A percentile compares a stretch with the other conserved stretches of the same genome.
These are phyloP conservation scores for Pythium myriotylum DNA, from an alignment of 352 stramenopile genomes.

Conservation along the genomic window DNA sequence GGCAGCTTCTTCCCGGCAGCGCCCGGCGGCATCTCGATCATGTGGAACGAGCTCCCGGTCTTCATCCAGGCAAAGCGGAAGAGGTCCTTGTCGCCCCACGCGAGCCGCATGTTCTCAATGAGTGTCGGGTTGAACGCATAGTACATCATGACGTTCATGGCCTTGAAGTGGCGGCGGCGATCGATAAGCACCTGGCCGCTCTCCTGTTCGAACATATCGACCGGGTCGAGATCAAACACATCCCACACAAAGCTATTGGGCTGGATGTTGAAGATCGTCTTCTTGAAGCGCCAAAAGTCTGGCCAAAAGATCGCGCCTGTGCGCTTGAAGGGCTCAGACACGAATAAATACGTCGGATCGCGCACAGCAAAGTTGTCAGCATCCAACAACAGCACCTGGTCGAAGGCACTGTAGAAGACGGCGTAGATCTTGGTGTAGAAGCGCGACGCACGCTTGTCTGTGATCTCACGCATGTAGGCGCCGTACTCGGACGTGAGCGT, in stretches of 20 bases:
- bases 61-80: constrained; percentile 66
- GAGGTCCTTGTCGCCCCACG: constrained; percentile 76
- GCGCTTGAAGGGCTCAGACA: constrained; percentile 41
- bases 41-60: constrained; percentile 31
- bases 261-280: too few relatives aligned
- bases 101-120: constrained; percentile 55
- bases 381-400: constrained; percentile 76
- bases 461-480: constrained; percentile 66
- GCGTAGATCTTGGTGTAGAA: constrained; percentile 83
- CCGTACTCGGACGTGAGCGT: constrained; percentile 42
- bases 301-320: constrained; percentile 78
- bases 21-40: constrained; percentile 28
- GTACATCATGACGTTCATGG: constrained; percentile 73
- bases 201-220: constrained; percentile 83
- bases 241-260: constrained; percentile 80
- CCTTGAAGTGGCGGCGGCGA: constrained; percentile 39
- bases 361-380: constrained; percentile 71
- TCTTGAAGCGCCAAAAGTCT: constrained; percentile 85
- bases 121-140: constrained; percentile 45
- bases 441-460: constrained; percentile 43
- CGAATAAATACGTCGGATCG: constrained; percentile 72
- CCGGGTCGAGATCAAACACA: constrained; percentile 53
- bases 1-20: constrained; percentile 15
- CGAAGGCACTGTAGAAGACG: constrained; percentile 74
- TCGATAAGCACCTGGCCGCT: constrained; percentile 76